These are phyloP conservation scores for Diaporthe nobilis DNA, from an alignment of 2,329 filamentous ascomycete genomes.

Conservation along the genomic window DNA sequence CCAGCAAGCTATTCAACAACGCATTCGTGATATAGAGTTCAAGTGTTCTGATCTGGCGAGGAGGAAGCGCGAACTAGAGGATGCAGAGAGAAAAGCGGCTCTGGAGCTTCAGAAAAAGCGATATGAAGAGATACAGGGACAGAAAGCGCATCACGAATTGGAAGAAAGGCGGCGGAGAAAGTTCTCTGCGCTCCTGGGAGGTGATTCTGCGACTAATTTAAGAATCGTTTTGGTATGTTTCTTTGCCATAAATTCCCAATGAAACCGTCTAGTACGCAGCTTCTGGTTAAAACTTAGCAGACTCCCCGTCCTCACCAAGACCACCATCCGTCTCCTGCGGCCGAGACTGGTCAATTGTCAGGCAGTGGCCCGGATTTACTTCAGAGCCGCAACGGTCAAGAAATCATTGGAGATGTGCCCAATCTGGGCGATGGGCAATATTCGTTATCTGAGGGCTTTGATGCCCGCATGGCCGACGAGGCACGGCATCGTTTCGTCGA, in stretches of 20 bases:
- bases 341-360: neutral
- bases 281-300: neutral
- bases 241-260: neutral
- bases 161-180: neutral
- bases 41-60: neutral
- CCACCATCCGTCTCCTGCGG: too few relatives aligned
- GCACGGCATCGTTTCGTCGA: too few relatives aligned
- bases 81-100: neutral
- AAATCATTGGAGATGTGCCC: neutral
- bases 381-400: neutral
- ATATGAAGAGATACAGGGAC: neutral
- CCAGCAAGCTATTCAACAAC: neutral
- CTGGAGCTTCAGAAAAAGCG: neutral
- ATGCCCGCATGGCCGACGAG: too few relatives aligned
- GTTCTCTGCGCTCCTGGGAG: neutral
- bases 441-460: neutral
- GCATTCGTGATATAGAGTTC: neutral
- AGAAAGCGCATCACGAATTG: neutral
- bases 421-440: neutral
- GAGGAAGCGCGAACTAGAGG: neutral
- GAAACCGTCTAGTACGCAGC: neutral
- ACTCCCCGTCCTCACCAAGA: neutral
- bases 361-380: neutral
- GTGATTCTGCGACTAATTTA: neutral
- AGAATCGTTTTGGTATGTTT: neutral